Conservation (phyloP, 2,329 filamentous ascomycete species). For the Tolypocladium inflatum region DNA sequence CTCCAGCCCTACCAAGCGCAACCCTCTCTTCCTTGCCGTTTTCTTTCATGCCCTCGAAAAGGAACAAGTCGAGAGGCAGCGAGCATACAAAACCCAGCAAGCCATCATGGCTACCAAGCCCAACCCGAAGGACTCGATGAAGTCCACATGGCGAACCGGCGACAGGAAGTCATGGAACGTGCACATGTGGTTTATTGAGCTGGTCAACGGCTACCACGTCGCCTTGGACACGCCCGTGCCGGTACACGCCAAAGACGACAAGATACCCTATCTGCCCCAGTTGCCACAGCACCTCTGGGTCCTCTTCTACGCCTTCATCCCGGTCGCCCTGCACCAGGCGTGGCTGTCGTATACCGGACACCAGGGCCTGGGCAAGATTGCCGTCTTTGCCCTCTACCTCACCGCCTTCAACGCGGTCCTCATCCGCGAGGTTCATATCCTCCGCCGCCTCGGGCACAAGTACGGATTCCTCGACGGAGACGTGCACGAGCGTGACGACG, state of each 20-base stretch:
- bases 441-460: slow-evolving; percentile 26
- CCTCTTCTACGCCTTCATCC: slow-evolving; percentile 24
- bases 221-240: slow-evolving; percentile 21
- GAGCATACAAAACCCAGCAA: background rate
- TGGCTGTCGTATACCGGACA: slow-evolving; percentile 19
- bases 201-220: slow-evolving; percentile 16
- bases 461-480: slow-evolving; percentile 34
- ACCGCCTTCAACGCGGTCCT: slow-evolving; percentile 26
- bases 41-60: background rate
- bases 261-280: slow-evolving; percentile 27
- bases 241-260: slow-evolving; percentile 28
- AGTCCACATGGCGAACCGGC: slow-evolving; percentile 25
- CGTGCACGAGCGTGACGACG: slow-evolving; percentile 29
- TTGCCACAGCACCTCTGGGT: slow-evolving; percentile 28
- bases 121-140: slow-evolving; percentile 25
- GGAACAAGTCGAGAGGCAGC: background rate
- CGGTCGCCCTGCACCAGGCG: slow-evolving; percentile 26
- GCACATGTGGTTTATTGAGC: slow-evolving; percentile 21
- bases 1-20: background rate
- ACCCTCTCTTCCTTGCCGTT: background rate
- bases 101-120: background rate
- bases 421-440: slow-evolving; percentile 27
- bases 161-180: slow-evolving; percentile 19
- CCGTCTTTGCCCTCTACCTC: slow-evolving; percentile 26
- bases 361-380: slow-evolving; percentile 16